These are phyloP conservation scores for Trypanosoma conorhini DNA, from an alignment of 208 protist species.

Conservation along the genomic window DNA sequence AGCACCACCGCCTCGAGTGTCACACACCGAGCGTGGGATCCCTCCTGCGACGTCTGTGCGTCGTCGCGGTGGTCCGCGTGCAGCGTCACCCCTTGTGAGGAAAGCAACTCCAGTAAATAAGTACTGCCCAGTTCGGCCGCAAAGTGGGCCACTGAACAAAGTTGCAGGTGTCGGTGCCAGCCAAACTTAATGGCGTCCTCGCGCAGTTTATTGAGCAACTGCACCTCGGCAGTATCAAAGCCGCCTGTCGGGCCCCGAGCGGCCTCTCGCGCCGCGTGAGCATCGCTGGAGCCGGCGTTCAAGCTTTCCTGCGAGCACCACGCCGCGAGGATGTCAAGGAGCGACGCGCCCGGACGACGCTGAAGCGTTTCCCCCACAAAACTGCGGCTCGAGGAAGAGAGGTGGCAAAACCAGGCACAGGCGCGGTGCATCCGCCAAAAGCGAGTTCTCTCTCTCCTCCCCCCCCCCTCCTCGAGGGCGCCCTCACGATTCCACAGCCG, in stretches of 20 bases:
- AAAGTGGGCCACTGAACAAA: slow-evolving; percentile 52
- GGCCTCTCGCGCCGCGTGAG: neutral
- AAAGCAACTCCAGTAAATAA: slow-evolving; percentile 24
- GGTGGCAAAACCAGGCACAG: slow-evolving; percentile 3
- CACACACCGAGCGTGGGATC: neutral
- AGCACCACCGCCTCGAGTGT: slow-evolving; percentile 35
- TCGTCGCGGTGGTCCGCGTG: neutral
- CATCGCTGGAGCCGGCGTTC: neutral
- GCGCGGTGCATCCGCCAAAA: slow-evolving; percentile 6
- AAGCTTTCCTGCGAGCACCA: slow-evolving; percentile 3
- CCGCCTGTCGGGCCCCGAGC: neutral
- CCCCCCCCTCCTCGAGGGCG: neutral
- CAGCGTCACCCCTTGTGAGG: slow-evolving; percentile 18
- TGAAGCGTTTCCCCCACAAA: slow-evolving; percentile 23
- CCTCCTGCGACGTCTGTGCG: neutral
- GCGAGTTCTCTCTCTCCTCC: neutral
- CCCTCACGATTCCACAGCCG: neutral
- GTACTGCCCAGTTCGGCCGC: slow-evolving; percentile 50
- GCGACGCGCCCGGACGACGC: slow-evolving; percentile 24
- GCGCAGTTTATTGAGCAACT: slow-evolving; percentile 50
- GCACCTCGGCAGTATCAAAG: slow-evolving; percentile 32
- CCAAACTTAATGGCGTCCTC: slow-evolving; percentile 24
- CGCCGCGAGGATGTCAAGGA: slow-evolving; percentile 35
- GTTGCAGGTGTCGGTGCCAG: slow-evolving; percentile 9
- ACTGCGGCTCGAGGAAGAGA: neutral